phyloP scores from a whole-genome alignment of 768 basidiomycete species.

The Rickenella mellea region DNA sequence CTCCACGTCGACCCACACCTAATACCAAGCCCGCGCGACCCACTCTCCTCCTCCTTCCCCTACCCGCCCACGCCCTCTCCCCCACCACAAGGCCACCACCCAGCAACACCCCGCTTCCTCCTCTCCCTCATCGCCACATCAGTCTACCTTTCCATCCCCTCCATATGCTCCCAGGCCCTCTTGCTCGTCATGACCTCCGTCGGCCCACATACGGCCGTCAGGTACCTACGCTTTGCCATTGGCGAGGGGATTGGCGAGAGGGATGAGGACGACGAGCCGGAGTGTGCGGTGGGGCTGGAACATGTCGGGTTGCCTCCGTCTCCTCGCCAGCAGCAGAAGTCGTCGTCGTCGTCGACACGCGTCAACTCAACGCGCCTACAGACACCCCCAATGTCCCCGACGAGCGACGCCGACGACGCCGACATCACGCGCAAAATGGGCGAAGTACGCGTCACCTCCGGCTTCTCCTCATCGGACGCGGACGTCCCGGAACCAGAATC shows the following conservation, averaged over 20 bases:
- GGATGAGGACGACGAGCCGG: constrained; percentile 31
- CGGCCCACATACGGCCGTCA: constrained; percentile 66
- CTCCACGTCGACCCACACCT: constrained; percentile 58
- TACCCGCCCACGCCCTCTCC: constrained; percentile 12
- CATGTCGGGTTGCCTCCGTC: constrained; percentile 2
- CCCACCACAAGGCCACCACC: constrained; percentile 50
- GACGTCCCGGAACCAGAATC: neutral
- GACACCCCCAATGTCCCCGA: neutral
- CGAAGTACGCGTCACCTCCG: too few species aligned
- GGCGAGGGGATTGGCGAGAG: constrained; percentile 51
- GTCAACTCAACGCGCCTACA: neutral
- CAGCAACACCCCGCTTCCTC: constrained; percentile 71
- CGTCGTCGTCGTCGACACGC: neutral
- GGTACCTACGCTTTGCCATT: constrained; percentile 75
- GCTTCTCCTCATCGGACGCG: too few species aligned
- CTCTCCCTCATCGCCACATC: constrained; percentile 82
- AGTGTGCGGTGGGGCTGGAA: constrained; percentile 66
- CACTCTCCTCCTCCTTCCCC: constrained; percentile 63
- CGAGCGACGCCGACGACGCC: neutral
- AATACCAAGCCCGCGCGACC: constrained; percentile 54
- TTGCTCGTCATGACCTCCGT: constrained; percentile 60
- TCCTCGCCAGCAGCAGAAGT: neutral
- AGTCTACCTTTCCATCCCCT: constrained; percentile 76
- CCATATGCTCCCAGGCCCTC: constrained; percentile 68
- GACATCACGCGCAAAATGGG: neutral